Evolutionary conservation across 768 basidiomycete genomes (phyloP).

Genomic region (Rhodosporidiobolus odoratus): DNA sequence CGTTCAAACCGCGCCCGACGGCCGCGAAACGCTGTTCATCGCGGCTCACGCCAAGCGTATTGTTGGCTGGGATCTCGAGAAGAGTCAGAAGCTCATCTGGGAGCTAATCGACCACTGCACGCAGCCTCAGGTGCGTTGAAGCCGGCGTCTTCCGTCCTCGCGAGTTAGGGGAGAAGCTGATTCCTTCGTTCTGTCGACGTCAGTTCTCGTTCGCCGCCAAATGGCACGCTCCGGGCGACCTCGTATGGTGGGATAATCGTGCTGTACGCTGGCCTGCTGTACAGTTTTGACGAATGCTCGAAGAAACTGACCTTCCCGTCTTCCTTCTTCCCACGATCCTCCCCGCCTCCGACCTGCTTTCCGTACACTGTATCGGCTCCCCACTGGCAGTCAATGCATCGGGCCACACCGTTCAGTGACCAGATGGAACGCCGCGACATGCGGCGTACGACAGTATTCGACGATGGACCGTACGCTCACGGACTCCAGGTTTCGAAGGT

Average conservation of each 20-base stretch:
- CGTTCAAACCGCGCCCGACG: constrained; percentile 32
- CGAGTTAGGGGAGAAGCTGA: no score
- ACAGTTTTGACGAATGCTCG: no score
- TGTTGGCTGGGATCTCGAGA: constrained; percentile 33
- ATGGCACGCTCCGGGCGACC: constrained; percentile 33
- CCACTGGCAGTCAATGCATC: constrained; percentile 38
- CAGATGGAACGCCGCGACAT: constrained; percentile 41
- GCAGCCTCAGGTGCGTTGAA: constrained; percentile 21
- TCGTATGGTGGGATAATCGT: constrained; percentile 38
- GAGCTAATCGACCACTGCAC: constrained; percentile 38
- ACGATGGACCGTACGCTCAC: constrained; percentile 33
- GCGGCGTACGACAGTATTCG: constrained; percentile 41
- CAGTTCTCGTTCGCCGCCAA: constrained; percentile 31
- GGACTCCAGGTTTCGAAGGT: background rate
- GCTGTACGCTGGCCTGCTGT: no score
- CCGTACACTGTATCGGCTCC: no score
- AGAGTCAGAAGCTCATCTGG: constrained; percentile 34
- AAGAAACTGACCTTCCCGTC: no score
- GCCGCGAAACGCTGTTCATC: constrained; percentile 37
- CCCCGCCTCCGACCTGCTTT: background rate
- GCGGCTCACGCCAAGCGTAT: constrained; percentile 36
- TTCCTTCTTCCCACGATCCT: no score
- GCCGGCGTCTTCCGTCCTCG: background rate
- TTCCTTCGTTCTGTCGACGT: no score
- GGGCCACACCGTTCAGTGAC: constrained; percentile 37